Evolutionary conservation across 805 yeast species (phyloP).

Genomic region (Sporopachydermia quercuum): DNA sequence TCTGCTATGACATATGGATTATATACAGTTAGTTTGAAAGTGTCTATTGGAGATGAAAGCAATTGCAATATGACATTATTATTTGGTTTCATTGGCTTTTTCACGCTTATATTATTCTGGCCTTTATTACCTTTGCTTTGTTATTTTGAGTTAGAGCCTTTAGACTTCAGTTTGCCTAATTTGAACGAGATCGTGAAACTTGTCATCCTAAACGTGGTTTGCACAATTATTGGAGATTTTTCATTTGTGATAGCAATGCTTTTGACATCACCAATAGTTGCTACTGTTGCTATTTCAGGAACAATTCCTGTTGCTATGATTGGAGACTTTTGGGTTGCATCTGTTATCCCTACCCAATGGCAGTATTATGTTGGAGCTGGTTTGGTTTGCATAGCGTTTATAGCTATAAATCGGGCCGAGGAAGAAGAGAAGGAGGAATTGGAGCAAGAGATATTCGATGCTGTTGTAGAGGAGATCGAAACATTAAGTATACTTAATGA

Average conservation of each 20-base stretch:
- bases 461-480: neutral
- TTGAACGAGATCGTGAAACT: slow-evolving; percentile 34
- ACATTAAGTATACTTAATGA: slow-evolving; percentile 3
- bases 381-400: slow-evolving; percentile 69
- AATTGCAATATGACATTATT: slow-evolving; percentile 74
- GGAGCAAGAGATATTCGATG: slow-evolving; percentile 4
- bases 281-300: slow-evolving; percentile 84
- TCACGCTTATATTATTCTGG: slow-evolving; percentile 65
- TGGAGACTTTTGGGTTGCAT: slow-evolving; percentile 47
- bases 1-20: slow-evolving; percentile 88
- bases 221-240: slow-evolving; percentile 78
- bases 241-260: slow-evolving; percentile 95
- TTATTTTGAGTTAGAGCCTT: slow-evolving; percentile 40
- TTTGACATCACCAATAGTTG: slow-evolving; percentile 85
- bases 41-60: slow-evolving; percentile 56
- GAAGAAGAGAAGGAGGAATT: slow-evolving; percentile 32
- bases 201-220: slow-evolving; percentile 48
- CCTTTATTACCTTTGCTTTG: slow-evolving; percentile 62
- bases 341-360: neutral
- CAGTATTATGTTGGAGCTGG: slow-evolving; percentile 64
- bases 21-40: slow-evolving; percentile 73
- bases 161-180: slow-evolving; percentile 50
- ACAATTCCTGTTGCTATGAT: slow-evolving; percentile 92
- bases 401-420: slow-evolving; percentile 70
- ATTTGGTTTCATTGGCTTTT: slow-evolving; percentile 89